Conservation (phyloP, 78 protist species). For the Isochrysis galbana region DNA sequence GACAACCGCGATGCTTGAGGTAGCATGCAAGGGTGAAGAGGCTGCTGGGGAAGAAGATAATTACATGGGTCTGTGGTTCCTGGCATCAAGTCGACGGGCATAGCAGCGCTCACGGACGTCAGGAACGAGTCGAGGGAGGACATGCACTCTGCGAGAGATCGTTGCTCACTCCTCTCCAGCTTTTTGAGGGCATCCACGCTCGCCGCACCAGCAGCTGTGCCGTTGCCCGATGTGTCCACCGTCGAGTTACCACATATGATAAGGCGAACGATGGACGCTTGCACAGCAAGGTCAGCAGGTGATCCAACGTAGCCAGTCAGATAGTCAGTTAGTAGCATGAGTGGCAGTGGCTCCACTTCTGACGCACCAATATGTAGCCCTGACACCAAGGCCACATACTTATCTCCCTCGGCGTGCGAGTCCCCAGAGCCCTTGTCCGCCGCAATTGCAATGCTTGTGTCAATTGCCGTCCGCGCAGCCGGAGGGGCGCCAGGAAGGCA, state of each 20-base stretch:
- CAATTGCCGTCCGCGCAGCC: neutral
- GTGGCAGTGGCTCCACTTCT: neutral
- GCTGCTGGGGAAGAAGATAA: slow-evolving; percentile 57
- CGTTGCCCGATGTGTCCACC: neutral
- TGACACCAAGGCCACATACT: slow-evolving; percentile 22
- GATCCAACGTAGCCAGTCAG: slow-evolving; percentile 37
- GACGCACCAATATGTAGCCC: slow-evolving; percentile 36
- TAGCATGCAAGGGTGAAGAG: slow-evolving; percentile 34
- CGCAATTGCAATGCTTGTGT: neutral
- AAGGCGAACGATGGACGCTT: neutral
- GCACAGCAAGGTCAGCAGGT: neutral
- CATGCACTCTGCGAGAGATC: neutral
- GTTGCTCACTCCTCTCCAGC: neutral
- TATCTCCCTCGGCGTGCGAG: neutral
- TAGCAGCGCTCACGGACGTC: neutral
- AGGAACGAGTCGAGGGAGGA: slow-evolving; percentile 17
- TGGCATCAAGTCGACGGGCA: slow-evolving; percentile 59
- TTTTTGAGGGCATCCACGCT: neutral
- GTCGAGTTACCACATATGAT: neutral
- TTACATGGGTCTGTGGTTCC: slow-evolving; percentile 45
- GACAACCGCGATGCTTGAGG: neutral
- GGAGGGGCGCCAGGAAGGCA: slow-evolving; percentile 36
- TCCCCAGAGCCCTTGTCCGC: neutral
- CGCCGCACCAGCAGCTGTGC: too few species aligned
- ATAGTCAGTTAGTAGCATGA: slow-evolving; percentile 23